phyloP scores from a whole-genome alignment of 345 rosid species.

The Sonneratia caseolaris region DNA sequence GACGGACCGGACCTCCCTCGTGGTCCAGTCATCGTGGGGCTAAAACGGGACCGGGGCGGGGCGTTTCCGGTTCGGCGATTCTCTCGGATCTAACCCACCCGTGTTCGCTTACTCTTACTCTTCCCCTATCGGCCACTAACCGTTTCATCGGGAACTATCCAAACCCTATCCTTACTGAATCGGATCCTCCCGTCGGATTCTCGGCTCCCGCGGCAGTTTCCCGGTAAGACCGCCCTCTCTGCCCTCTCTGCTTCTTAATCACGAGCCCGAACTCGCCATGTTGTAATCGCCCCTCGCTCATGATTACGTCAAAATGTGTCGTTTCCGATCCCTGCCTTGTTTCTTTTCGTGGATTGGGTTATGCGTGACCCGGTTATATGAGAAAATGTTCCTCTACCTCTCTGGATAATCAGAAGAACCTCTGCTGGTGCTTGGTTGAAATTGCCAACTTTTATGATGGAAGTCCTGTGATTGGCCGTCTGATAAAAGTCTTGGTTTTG shows the following conservation, averaged over 20 bases:
- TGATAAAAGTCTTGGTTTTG: not conserved
- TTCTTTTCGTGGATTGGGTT: not conserved
- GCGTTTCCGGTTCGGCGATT: too few relatives aligned
- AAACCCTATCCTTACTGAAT: conserved; percentile 19
- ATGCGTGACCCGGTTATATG: not conserved
- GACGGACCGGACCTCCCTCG: too few relatives aligned
- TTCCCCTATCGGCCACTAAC: not conserved
- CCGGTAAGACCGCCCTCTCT: conserved; percentile 1
- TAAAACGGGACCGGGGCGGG: too few relatives aligned
- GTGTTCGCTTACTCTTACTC: too few relatives aligned
- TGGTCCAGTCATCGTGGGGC: too few relatives aligned
- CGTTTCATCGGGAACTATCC: conserved; percentile 2
- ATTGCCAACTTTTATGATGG: not conserved
- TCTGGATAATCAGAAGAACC: not conserved
- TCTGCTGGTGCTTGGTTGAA: not conserved
- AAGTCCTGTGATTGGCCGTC: not conserved
- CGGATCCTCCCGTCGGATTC: conserved; percentile 63
- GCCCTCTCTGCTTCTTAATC: not conserved
- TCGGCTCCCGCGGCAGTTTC: conserved; percentile 8
- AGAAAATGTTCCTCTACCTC: not conserved
- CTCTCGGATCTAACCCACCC: too few relatives aligned
- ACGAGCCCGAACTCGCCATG: not conserved
- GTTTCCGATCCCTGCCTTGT: not conserved
- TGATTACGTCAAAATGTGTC: not conserved
- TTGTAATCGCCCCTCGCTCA: not conserved